Evolutionary conservation across 345 rosid genomes (phyloP), one percentile per base, ranked within the genome.

Genomic region (Salix udensis): DNA sequence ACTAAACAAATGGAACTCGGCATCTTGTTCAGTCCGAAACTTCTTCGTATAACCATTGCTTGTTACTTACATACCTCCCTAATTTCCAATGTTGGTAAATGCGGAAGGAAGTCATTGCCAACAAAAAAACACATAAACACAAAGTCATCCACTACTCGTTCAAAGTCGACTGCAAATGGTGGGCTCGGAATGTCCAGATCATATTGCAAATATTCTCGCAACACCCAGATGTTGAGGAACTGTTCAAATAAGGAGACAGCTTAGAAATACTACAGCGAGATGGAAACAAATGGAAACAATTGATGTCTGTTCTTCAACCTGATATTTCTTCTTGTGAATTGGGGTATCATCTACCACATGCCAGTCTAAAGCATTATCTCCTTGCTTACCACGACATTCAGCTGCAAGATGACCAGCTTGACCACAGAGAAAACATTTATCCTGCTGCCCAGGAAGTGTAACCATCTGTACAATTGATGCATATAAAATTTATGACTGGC

Each of bases 51-150:
- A 81, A 80, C 53, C 50, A 76, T 53, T 52, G 71, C 50, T 5
- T 21, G 48, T 18, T 76, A 67, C 60, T 48, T 40, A 37, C 86
- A 70, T 84, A 92, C 99, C 98, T 96, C 99, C 84, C 97, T 86
- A 74, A 94, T 96, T 86, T 96, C 99, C 87, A 94, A 74, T 19
- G 99, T 96, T 52, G 99, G 99, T 98, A 96, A 91, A 80, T 94
- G 99, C 6, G 98, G 99, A 76, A 96, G 90, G 81, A 96, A 96
- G 90, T 94, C 99, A 77, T 96, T 96, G 84, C 99, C 99, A 77
- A 96, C 98, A 84, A 96, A 96, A 80, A 96, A 96, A 85, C 99
- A 96, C 31, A 96, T 75, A 82, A 94, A 96, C 44, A 96, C 97
- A 91, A 96, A 96, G 85, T 96, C 98, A 61, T 96, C 98, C 78